phyloP scores from a whole-genome alignment of 2,329 filamentous ascomycete genomes.

The Corinectria fuckeliana region DNA sequence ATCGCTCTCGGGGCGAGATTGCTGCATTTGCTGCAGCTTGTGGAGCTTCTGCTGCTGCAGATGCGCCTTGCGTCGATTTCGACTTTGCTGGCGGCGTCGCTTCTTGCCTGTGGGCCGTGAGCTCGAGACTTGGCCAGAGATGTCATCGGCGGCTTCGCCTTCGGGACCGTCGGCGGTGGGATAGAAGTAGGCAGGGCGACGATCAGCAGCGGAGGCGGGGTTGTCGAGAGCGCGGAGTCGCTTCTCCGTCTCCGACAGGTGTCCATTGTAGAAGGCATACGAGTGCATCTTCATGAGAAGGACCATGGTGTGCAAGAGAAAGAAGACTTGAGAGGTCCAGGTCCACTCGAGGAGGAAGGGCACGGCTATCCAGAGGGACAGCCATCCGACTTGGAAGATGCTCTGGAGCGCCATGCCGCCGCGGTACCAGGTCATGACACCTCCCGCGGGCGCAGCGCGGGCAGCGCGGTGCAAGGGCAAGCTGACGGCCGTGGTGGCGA shows the following conservation, averaged over 20 bases:
- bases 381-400: slow-evolving; percentile 79
- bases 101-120: slow-evolving; percentile 29
- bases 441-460: slow-evolving; percentile 57
- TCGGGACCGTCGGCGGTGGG: slow-evolving; percentile 61
- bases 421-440: slow-evolving; percentile 72
- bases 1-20: slow-evolving; percentile 22
- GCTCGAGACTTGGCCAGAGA: slow-evolving; percentile 25
- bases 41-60: neutral
- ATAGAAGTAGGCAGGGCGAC: slow-evolving; percentile 77
- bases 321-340: slow-evolving; percentile 96
- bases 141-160: slow-evolving; percentile 49
- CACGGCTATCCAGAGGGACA: slow-evolving; percentile 80
- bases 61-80: slow-evolving; percentile 24
- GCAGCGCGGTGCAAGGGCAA: slow-evolving; percentile 76
- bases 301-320: slow-evolving; percentile 88
- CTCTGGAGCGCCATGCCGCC: slow-evolving; percentile 86
- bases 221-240: slow-evolving; percentile 80
- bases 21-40: slow-evolving; percentile 19
- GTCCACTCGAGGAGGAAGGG: slow-evolving; percentile 90
- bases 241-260: slow-evolving; percentile 85
- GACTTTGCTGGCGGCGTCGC: slow-evolving; percentile 30
- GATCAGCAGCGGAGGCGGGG: slow-evolving; percentile 66
- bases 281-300: slow-evolving; percentile 99
- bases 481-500: slow-evolving; percentile 72
- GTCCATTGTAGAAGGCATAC: slow-evolving; percentile 97